Base-by-base conservation (phyloP, 192 early-diverging fungal genomes). In the Gryganskiella cystojenkinii region DNA sequence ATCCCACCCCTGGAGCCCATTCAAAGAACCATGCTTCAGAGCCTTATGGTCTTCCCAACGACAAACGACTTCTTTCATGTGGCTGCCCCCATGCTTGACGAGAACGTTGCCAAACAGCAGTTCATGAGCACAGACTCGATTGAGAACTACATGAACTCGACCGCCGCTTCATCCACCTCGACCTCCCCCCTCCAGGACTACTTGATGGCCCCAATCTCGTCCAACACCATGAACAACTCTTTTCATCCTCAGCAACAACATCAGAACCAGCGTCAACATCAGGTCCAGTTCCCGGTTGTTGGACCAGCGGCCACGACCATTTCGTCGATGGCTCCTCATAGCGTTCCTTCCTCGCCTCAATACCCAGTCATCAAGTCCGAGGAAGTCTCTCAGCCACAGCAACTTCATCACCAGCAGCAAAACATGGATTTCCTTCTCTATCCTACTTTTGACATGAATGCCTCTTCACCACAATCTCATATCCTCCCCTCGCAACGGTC, bases 311-410 rank as follows among this genome's bases (percentile, higher is more conserved):
- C 61, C 7, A 22, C 45, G 9, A 25, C 46, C 40, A 56, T 63
- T 59, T 34, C 59, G 10, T 19, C 61, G 3, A 64, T 61, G 64
- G 47, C 63, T 15, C 3, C 72, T 28, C 72, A 76, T 19, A 68
- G 65, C 37, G 61, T 66, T 25, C 74, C 74, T 1, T 62, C 64
- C 6, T 78, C 74, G 17, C 74, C 74, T 20, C 56, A 51, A 34
- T 78, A 64, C 33, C 55, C 64, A 13, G 34, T 58, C 50, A 65
- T 78, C 74, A 78, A 78, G 66, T 31, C 55, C 27, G 74, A 78
- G 47, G 74, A 78, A 4, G 40, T 70, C 9, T 37, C 34, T n/a
- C 45, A 24, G 27, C 63, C 50, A 43, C 64, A 61, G 52, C 31
- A 40, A 1, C 37, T 9, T 8, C 49, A 47, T n/a, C 45, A 24